phyloP scores from a whole-genome alignment of 768 basidiomycete species.

The Dioszegia aurantiaca region DNA sequence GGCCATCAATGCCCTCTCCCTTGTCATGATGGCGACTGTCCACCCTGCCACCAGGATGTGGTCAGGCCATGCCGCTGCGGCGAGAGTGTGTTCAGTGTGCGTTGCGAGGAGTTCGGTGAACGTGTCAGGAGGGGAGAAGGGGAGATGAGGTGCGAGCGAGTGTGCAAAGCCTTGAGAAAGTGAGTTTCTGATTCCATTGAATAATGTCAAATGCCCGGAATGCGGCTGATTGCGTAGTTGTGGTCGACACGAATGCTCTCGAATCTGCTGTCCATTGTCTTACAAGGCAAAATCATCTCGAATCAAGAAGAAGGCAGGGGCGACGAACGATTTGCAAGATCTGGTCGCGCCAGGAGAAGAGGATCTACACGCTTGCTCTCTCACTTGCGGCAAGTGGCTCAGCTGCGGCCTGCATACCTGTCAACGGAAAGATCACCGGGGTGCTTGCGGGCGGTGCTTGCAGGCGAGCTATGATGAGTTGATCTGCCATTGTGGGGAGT shows the following conservation, averaged over 20 bases:
- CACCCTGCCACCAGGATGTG: slow-evolving; percentile 69
- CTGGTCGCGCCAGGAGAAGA: slow-evolving; percentile 56
- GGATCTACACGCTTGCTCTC: slow-evolving; percentile 73
- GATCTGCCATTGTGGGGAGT: slow-evolving; percentile 30
- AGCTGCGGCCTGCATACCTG: slow-evolving; percentile 73
- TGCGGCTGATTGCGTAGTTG: slow-evolving; percentile 54
- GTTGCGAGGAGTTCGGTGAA: slow-evolving; percentile 58
- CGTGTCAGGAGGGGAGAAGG: slow-evolving; percentile 50
- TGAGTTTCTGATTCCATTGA: slow-evolving; percentile 21
- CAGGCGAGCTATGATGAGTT: slow-evolving; percentile 91
- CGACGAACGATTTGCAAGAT: slow-evolving; percentile 26
- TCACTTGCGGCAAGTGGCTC: slow-evolving; percentile 71
- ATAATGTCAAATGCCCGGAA: not conserved
- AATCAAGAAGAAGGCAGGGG: slow-evolving; percentile 57
- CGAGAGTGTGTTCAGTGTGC: slow-evolving; percentile 59
- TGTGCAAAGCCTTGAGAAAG: slow-evolving; percentile 71
- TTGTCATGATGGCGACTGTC: slow-evolving; percentile 79
- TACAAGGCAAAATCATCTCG: slow-evolving; percentile 58
- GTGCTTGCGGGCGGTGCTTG: slow-evolving; percentile 76
- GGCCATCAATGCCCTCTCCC: slow-evolving; percentile 66
- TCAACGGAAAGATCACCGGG: slow-evolving; percentile 74
- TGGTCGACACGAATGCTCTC: slow-evolving; percentile 78
- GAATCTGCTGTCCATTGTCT: slow-evolving; percentile 85
- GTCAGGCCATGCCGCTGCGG: slow-evolving; percentile 85
- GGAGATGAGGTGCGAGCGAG: slow-evolving; percentile 74